Evolutionary conservation across 768 basidiomycete genomes (phyloP), one percentile per base, ranked within the genome.

Genomic region (Heimioporus sp.): DNA sequence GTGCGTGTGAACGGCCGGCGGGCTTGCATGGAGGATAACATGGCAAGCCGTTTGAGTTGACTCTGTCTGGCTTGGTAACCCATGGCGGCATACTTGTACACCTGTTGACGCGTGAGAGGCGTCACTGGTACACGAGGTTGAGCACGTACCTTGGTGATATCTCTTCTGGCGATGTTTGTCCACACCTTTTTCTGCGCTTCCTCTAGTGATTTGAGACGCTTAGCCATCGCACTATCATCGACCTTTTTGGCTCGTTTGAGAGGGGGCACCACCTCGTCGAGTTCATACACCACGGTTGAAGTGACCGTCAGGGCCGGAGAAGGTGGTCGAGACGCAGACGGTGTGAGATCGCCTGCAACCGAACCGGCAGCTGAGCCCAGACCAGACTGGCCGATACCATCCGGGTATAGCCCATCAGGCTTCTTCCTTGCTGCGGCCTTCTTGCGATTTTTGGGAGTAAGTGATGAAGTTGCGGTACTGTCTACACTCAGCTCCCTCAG

Each of bases 181-280:
- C 93, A 96, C 10, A 92, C 86, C 70, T 92, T 93, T 52, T 81
- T 79, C 72, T 94, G 92, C 0, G 87, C 76, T 59, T 93, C 93
- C 64, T 92, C 92, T 30, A 93, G 65, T 7, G 82, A 76, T 66
- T 84, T 86, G 52, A 92, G 75, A 37, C 91, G 82, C 63, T 90
- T 90, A 21, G 80, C 66, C 79, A 88, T 86, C 4, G 81, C 77
- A 50, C 68, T 72, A 42, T 87, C 87, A 49, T 92, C 90, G 3
- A 88, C 73, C 66, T 85, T 88, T 67, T 87, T 90, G 6, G 88
- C 89, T 61, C 78, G 83, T 71, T 78, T 88, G 62, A 92, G 69
- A 12, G 85, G 82, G 6, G 87, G 88, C 36, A 87, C 78, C 9
- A 69, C 62, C 55, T 89, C 87, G 53, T 86, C 82, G 36, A 91